A percentile compares a stretch with the other conserved stretches of the same genome.
phyloP scores from a whole-genome alignment of 1,139 yeast species.

The Taphrina confusa region DNA sequence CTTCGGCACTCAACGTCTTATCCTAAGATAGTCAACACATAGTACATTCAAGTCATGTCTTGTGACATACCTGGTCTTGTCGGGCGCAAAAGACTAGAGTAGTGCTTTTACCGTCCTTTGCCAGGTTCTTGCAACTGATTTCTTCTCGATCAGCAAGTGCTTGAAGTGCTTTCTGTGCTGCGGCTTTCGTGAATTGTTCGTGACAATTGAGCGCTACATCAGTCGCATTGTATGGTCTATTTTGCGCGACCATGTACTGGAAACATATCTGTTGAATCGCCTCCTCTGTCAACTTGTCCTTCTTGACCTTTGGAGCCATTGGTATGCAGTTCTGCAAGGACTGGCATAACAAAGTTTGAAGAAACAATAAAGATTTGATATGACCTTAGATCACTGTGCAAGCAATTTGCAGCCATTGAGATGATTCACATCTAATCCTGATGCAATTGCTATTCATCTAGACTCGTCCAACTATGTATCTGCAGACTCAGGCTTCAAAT shows the following conservation, averaged over 20 bases:
- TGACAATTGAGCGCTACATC: slow-evolving; percentile 14
- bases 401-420: too few relatives aligned
- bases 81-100: slow-evolving; percentile 8
- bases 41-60: background rate
- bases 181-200: slow-evolving; percentile 16
- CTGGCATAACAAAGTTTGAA: too few relatives aligned
- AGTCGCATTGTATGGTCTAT: slow-evolving; percentile 14
- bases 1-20: background rate
- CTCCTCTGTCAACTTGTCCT: slow-evolving; percentile 15
- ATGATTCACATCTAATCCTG: too few relatives aligned
- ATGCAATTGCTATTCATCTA: too few relatives aligned
- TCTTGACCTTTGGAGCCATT: slow-evolving; percentile 4
- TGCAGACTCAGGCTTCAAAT: slow-evolving; percentile 41
- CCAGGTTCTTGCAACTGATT: slow-evolving; percentile 1
- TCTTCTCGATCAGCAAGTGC: slow-evolving; percentile 10
- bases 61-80: slow-evolving; percentile 5
- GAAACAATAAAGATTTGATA: too few relatives aligned
- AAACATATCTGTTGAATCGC: slow-evolving; percentile 8
- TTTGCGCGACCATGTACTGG: background rate
- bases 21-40: slow-evolving; percentile 1
- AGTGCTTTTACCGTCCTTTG: background rate
- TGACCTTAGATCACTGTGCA: too few relatives aligned
- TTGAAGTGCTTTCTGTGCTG: slow-evolving; percentile 10
- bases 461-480: too few relatives aligned
- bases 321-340: too few relatives aligned